These are phyloP conservation scores for Talaromyces sp. DNA, from an alignment of 2,329 filamentous ascomycete species.

Conservation along the genomic window DNA sequence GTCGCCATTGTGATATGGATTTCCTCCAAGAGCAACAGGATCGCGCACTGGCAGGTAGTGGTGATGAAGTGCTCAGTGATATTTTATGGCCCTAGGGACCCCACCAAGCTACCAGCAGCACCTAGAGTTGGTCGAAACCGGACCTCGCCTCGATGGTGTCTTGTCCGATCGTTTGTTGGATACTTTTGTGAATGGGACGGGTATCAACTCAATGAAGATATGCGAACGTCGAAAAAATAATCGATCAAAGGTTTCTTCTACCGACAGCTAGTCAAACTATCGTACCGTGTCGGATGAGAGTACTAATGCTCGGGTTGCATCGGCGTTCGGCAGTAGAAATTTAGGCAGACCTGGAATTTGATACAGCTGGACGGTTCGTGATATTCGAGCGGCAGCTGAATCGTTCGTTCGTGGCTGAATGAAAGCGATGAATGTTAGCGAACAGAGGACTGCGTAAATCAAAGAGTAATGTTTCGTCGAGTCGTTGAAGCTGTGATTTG, in stretches of 20 bases:
- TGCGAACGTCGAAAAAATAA: not conserved
- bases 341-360: not conserved
- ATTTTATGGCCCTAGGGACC: conserved; percentile 11
- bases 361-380: not conserved
- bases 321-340: conserved; percentile 10
- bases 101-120: conserved; percentile 19
- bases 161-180: not conserved
- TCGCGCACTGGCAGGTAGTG: conserved; percentile 16
- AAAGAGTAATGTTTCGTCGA: not conserved
- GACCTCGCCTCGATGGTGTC: not conserved
- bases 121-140: conserved; percentile 2
- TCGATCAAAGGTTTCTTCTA: not conserved
- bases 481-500: not conserved
- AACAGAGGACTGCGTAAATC: not conserved
- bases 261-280: conserved; percentile 1
- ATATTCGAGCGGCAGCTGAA: not conserved
- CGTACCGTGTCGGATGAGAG: conserved; percentile 9
- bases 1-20: conserved; percentile 38
- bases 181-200: not conserved
- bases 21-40: conserved; percentile 9
- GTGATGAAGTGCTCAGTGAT: conserved; percentile 11
- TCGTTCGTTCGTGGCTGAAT: not conserved
- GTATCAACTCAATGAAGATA: not conserved
- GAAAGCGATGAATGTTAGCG: not conserved
- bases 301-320: conserved; percentile 11